phyloP scores from a whole-genome alignment of 805 yeast species.

The Saccharomycopsis sp. region DNA sequence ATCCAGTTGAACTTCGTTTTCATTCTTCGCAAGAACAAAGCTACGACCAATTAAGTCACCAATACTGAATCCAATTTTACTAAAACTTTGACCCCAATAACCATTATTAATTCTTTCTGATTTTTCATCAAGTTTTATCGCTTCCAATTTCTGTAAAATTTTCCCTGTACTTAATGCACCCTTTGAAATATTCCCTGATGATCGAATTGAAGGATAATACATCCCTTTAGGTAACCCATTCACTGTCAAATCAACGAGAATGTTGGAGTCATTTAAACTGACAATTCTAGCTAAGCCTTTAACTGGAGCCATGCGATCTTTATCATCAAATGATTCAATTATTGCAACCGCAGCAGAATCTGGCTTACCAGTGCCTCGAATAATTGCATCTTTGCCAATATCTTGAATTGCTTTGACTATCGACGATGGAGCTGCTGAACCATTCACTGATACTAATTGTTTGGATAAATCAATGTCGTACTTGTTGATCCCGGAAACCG shows the following conservation, averaged over 20 bases:
- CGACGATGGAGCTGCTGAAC: conserved; percentile 68
- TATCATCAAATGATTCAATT: conserved; percentile 57
- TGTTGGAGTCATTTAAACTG: conserved; percentile 43
- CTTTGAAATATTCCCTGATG: conserved; percentile 66
- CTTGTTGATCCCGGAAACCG: conserved; percentile 42
- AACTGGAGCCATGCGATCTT: conserved; percentile 49
- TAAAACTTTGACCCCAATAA: conserved; percentile 15
- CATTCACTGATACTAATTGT: conserved; percentile 59
- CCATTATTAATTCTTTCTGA: conserved; percentile 15
- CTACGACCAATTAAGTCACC: conserved; percentile 64
- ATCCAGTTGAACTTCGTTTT: conserved; percentile 27
- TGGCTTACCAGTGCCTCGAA: conserved; percentile 83
- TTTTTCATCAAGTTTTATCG: conserved; percentile 24
- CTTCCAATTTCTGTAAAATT: conserved; percentile 37
- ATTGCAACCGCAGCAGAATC: conserved; percentile 90
- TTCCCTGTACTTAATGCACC: conserved; percentile 67
- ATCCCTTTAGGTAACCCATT: conserved; percentile 57
- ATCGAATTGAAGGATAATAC: conserved; percentile 63
- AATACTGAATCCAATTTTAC: conserved; percentile 34
- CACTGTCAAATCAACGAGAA: conserved; percentile 68
- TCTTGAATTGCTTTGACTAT: conserved; percentile 61
- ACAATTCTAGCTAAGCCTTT: conserved; percentile 86
- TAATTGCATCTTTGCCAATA: conserved; percentile 83
- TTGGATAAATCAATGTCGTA: conserved; percentile 50
- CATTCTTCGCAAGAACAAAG: conserved; percentile 29